Base-by-base conservation (phyloP, 306 rosid species). In the Potentilla sterilis region DNA sequence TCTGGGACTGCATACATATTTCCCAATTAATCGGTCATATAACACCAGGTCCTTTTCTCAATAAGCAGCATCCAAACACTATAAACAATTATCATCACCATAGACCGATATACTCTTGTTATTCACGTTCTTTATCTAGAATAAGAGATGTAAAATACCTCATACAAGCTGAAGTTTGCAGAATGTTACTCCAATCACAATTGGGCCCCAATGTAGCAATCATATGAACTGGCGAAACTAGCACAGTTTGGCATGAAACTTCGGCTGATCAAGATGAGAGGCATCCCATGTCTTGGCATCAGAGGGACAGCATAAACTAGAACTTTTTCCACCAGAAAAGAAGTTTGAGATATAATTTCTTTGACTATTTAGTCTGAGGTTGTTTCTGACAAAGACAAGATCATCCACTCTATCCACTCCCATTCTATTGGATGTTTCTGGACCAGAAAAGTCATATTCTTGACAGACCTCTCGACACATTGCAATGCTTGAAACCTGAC, bases 401-500 rank as follows among this genome's bases (percentile, higher is more conserved):
- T 87, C 89, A 51, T 85, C 84, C 61, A 72, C 54, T 75, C 81
- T 86, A 62, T 81, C 84, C 65, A 72, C 62, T 57, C 78, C 80
- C 42, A 82, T 75, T 58, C 82, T 80, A 67, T 40, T 32, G 75
- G 70, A 24, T 52, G 78, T 78, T 75, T 78, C 83, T 65, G 75
- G 67, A 70, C 68, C 57, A 14, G 73, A 75, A 72, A 72, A 74
- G 57, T 81, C 82, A 69, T 72, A 66, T 15, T 83, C 82, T 68
- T 73, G 85, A 78, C 83, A 81, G 52, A 78, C 78, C 79, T 80
- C 89, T 78, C 75, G 87, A 81, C 89, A 87, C 79, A 79, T 75
- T 44, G 76, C 80, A 77, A 81, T 81, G 77, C 85, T 83, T 37
- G 91, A 87, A 79, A 85, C 85, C 78, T 87, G 91, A 70, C 88